phyloP scores from a whole-genome alignment of 164 flowering plant species.

The Sextonia rubra region DNA sequence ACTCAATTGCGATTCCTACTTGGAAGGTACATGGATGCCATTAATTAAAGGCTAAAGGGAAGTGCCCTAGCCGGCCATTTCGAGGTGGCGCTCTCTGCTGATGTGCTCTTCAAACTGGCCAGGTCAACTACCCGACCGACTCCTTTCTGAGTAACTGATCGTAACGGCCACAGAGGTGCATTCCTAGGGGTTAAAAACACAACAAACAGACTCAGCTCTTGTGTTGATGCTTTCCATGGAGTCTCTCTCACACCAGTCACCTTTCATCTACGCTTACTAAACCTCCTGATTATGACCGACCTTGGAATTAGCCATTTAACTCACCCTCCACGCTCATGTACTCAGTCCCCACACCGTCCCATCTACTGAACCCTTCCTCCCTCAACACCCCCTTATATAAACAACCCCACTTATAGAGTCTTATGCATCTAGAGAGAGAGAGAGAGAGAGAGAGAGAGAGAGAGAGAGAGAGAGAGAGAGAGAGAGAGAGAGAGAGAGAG shows the following conservation, averaged over 20 bases:
- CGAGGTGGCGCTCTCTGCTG: slow-evolving; percentile 6
- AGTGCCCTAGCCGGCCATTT: slow-evolving; percentile 11
- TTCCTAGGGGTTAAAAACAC: slow-evolving; percentile 7
- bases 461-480: neutral
- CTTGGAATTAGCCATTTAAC: slow-evolving; percentile 2
- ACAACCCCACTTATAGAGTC: neutral
- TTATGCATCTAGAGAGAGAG: neutral
- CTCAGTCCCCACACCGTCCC: slow-evolving; percentile 8
- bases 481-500: neutral
- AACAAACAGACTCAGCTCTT: slow-evolving; percentile 15
- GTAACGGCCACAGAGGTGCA: slow-evolving; percentile 15
- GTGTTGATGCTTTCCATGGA: slow-evolving; percentile 18
- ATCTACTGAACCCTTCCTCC: slow-evolving; percentile 5
- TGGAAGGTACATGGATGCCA: no score
- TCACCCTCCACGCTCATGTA: neutral
- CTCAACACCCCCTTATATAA: slow-evolving; percentile 8
- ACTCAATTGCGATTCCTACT: no score
- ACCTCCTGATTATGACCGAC: slow-evolving; percentile 7
- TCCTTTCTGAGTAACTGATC: slow-evolving; percentile 12
- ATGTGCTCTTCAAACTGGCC: neutral
- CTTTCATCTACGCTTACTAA: neutral
- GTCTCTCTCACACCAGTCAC: neutral
- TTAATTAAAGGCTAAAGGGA: no score
- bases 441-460: neutral
- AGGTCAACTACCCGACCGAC: slow-evolving; percentile 12